Evolutionary conservation across 495 filamentous ascomycete genomes (phyloP), one percentile per base, ranked within the genome.

Genomic region (Tuber brumale): DNA sequence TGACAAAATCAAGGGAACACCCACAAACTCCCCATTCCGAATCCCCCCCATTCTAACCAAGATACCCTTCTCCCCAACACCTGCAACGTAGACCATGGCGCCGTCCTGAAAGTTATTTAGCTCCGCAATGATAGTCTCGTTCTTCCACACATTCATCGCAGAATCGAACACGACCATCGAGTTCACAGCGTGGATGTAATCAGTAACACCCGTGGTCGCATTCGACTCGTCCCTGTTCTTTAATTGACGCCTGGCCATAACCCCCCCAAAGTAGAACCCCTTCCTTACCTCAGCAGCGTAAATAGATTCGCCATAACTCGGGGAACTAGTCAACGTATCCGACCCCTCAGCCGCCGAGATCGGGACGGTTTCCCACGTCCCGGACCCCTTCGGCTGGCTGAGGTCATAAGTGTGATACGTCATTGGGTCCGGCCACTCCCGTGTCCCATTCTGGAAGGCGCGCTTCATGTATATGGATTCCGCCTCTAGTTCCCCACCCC

Each of bases 11-110:
- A 31, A 31, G n/a, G 57, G 57, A 61, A 31, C 27, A 61, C 57
- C 57, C 57, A 61, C 57, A 61, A 31, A 16, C 0, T 27, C 57
- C 31, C 5, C 12, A 4, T 31, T 9, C 10, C 7, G 12, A 61
- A 81, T 82, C 51, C 86, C 85, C 16, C 86, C 86, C 61, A 87
- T 80, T 43, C 83, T 75, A 45, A 87, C 79, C 61, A 86, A 43
- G 37, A 83, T 77, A 16, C 86, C 86, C 39, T 84, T 82, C 21
- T 75, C 5, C n/a, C 85, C 85, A 46, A 84, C 57, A 18, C 48
- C 75, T 18, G 77, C 51, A 9, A 85, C 70, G 74, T 85, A 86
- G 31, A 78, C 70, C 81, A 86, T 80, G 6, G 9, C 57, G n/a
- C 57, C 57, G 4, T 61, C 57, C 57, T 9, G n/a, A n/a, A 61